phyloP scores from a whole-genome alignment of 2,329 filamentous ascomycete genomes.

The Knoxdaviesia capensis region DNA sequence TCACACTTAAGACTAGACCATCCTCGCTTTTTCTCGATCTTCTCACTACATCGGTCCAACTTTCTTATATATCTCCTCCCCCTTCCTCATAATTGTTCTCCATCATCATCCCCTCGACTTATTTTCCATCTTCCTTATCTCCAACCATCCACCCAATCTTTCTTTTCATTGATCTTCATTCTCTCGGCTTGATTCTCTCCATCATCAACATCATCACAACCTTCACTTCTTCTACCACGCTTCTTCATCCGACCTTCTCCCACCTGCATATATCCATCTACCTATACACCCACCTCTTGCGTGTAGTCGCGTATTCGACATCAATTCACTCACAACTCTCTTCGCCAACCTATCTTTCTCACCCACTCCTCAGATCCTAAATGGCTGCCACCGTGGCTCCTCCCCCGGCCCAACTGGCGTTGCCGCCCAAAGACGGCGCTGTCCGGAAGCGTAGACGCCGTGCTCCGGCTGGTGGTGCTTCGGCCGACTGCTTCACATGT shows the following conservation, averaged over 20 bases:
- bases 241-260: background rate
- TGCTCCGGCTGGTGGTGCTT: conserved; percentile 70
- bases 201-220: background rate
- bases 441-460: conserved; percentile 55
- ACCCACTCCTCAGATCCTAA: background rate
- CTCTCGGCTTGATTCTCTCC: background rate
- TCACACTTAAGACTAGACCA: too few relatives aligned
- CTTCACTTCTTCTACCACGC: background rate
- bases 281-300: background rate
- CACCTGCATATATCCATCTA: too few relatives aligned
- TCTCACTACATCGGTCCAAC: too few relatives aligned
- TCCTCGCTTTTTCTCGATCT: too few relatives aligned
- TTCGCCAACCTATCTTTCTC: background rate
- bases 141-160: background rate
- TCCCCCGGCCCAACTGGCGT: conserved; percentile 19
- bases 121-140: background rate
- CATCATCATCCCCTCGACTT: background rate
- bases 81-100: background rate
- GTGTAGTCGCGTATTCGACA: background rate
- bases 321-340: background rate
- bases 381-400: conserved; percentile 22
- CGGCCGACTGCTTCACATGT: conserved; percentile 91
- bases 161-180: background rate
- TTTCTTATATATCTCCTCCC: too few relatives aligned
- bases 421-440: conserved; percentile 27